Evolutionary conservation across 805 yeast genomes (phyloP).

Genomic region (Candida alai): DNA sequence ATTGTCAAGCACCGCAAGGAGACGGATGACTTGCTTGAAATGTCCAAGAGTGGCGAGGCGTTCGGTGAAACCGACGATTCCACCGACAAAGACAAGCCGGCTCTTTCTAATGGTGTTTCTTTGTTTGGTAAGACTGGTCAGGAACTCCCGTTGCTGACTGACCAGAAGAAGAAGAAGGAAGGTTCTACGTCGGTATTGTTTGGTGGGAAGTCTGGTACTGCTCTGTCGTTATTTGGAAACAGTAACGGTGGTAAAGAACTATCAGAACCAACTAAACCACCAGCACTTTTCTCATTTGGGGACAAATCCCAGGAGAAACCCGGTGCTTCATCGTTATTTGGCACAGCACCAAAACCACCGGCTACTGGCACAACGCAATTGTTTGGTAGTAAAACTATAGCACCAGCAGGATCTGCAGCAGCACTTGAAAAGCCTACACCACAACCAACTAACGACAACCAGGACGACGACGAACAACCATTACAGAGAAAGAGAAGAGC

Average conservation of each 20-base stretch:
- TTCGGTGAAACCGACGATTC: neutral
- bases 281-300: constrained; percentile 2
- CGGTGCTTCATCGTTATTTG: neutral
- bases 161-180: neutral
- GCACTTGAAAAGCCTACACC: too few species aligned
- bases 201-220: neutral
- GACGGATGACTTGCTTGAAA: constrained; percentile 8
- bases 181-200: neutral
- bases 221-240: too few species aligned
- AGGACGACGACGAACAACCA: neutral
- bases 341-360: neutral
- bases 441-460: constrained; percentile 1
- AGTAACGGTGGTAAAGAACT: neutral
- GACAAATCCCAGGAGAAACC: neutral
- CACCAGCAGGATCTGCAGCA: neutral
- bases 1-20: constrained; percentile 19
- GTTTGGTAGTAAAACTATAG: constrained; percentile 2
- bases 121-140: neutral
- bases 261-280: neutral
- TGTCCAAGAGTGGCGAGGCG: neutral
- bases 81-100: neutral
- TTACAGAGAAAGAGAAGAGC: neutral
- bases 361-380: neutral
- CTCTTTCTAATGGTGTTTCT: neutral
- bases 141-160: too few species aligned